Conservation (phyloP, 1,139 yeast species). For the Arxiozyma bovina region DNA sequence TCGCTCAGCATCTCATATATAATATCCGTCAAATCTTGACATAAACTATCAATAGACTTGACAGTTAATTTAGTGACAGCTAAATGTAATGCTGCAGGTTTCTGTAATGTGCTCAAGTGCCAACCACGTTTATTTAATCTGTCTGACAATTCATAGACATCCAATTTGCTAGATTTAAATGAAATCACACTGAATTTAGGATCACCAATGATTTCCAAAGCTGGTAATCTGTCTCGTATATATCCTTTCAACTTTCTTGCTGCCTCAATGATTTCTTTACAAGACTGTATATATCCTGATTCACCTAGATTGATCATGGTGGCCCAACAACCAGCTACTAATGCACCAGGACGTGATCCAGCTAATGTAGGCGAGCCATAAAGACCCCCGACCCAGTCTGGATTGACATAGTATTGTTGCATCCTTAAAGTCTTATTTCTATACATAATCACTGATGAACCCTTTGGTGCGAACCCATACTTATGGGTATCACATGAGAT, state of each 20-base stretch:
- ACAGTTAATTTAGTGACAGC: conserved; percentile 74
- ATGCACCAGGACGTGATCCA: conserved; percentile 94
- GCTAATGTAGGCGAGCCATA: conserved; percentile 96
- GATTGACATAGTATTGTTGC: conserved; percentile 73
- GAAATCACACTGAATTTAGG: conserved; percentile 78
- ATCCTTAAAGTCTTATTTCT: conserved; percentile 56
- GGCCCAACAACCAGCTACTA: conserved; percentile 97
- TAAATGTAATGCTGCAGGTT: conserved; percentile 84
- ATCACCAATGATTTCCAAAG: conserved; percentile 66
- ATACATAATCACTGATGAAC: conserved; percentile 89
- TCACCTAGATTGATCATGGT: conserved; percentile 74
- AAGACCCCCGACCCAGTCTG: conserved; percentile 91
- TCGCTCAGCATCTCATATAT: conserved; percentile 40
- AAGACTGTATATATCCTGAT: conserved; percentile 62
- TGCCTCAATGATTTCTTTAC: conserved; percentile 58
- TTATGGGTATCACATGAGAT: conserved; percentile 97
- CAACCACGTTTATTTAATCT: conserved; percentile 61
- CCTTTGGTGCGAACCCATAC: conserved; percentile 97
- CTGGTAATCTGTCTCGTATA: conserved; percentile 41
- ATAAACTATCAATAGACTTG: conserved; percentile 52
- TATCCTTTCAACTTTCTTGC: conserved; percentile 50
- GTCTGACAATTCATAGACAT: conserved; percentile 74
- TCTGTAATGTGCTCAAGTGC: conserved; percentile 82
- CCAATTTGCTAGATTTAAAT: conserved; percentile 50
- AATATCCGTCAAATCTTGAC: conserved; percentile 44